A percentile compares a stretch with the other conserved stretches of the same genome.
phyloP scores from a whole-genome alignment of 352 stramenopile genomes.

The Saprolegnia diclina region DNA sequence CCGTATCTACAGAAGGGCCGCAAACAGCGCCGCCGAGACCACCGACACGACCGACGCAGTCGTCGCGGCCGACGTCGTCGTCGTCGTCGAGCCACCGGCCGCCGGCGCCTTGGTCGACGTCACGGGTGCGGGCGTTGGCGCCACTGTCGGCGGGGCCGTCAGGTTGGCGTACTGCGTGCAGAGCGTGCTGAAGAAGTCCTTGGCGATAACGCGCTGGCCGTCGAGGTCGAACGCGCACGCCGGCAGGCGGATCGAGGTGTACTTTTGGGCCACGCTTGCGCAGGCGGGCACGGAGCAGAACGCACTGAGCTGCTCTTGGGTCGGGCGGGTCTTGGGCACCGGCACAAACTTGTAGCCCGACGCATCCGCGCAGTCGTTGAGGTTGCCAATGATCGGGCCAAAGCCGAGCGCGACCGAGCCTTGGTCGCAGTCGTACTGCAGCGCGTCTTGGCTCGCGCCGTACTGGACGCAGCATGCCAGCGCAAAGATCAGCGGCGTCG shows the following conservation, averaged over 20 bases:
- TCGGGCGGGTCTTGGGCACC: neutral
- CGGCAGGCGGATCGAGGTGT: neutral
- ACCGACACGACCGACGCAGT: neutral
- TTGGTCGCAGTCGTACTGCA: neutral
- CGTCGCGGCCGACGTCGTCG: neutral
- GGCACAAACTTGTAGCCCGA: slow-evolving; percentile 10
- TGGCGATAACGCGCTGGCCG: neutral
- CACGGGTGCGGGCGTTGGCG: neutral
- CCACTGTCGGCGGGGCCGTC: neutral
- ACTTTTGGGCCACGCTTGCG: neutral
- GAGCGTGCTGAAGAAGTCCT: neutral
- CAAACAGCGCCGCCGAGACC: too few relatives aligned
- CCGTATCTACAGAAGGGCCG: too few relatives aligned
- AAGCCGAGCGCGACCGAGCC: neutral
- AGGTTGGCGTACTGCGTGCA: neutral
- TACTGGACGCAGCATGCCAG: too few relatives aligned
- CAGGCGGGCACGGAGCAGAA: slow-evolving; percentile 10
- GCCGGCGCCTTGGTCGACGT: neutral
- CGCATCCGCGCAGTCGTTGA: slow-evolving; percentile 1
- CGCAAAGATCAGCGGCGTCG: neutral
- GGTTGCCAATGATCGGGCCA: slow-evolving; percentile 6
- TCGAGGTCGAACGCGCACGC: slow-evolving; percentile 1
- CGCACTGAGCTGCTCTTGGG: neutral
- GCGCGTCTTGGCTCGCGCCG: slow-evolving; percentile 2
- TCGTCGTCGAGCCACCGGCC: neutral